Conservation (phyloP, 2,329 filamentous ascomycete species). For the Dactylellina cionopaga region DNA sequence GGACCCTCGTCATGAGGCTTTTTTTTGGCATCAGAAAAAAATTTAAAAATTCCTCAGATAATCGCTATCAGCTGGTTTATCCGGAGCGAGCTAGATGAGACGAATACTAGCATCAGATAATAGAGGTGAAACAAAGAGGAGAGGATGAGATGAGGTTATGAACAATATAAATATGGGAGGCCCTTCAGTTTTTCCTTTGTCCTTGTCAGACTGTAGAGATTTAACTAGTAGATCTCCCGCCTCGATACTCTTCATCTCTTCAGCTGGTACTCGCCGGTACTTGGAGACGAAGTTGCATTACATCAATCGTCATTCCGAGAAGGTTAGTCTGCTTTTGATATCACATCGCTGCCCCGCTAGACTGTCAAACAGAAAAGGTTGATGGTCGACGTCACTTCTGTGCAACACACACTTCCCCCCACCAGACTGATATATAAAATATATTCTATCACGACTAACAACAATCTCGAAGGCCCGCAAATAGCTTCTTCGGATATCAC, state of each 20-base stretch:
- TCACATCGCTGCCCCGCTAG: background rate
- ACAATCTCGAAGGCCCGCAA: slow-evolving; percentile 4
- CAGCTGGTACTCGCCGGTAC: background rate
- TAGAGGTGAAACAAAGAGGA: background rate
- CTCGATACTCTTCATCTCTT: background rate
- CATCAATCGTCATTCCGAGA: background rate
- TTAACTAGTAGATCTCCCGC: slow-evolving; percentile 12
- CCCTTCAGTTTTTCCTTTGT: background rate
- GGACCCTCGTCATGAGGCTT: slow-evolving; percentile 49
- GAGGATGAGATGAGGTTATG: background rate
- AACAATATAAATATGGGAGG: background rate
- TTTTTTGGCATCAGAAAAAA: slow-evolving; percentile 34
- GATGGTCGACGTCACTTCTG: slow-evolving; percentile 41
- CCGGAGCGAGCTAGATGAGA: slow-evolving; percentile 14
- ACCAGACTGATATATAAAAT: no score
- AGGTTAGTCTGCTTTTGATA: slow-evolving; percentile 8
- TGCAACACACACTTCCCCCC: slow-evolving; percentile 31
- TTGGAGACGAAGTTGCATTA: background rate
- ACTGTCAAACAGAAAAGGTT: background rate
- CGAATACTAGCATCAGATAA: background rate
- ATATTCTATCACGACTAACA: slow-evolving; percentile 1
- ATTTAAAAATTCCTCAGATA: slow-evolving; percentile 36
- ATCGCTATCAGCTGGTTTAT: slow-evolving; percentile 33
- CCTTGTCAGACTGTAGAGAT: background rate
- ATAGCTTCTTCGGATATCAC: background rate